Evolutionary conservation across 192 early-diverging fungal species (phyloP).

Genomic region (Polychytrium aggregatum): DNA sequence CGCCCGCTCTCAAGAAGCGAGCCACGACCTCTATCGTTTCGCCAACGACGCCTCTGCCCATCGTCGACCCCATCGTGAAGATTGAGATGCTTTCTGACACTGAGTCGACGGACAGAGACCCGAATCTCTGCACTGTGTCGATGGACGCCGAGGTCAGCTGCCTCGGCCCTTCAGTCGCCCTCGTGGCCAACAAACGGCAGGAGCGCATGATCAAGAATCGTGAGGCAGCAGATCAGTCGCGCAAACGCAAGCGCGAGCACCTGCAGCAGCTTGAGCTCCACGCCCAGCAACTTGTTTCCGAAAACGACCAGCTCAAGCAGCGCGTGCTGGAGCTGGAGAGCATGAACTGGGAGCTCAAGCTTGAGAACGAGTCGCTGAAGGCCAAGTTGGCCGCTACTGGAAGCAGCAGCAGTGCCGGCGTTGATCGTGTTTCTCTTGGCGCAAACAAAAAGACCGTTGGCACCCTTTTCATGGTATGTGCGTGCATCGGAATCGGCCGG

Average conservation of each 20-base stretch:
- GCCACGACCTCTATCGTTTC: no score
- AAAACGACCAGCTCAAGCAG: constrained; percentile 50
- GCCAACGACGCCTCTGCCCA: no score
- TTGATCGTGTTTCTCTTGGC: background rate
- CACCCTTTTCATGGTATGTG: constrained; percentile 47
- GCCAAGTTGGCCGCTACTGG: constrained; percentile 16
- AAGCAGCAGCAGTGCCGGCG: constrained; percentile 1
- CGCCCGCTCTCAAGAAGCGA: no score
- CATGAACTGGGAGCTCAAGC: constrained; percentile 41
- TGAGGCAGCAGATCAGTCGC: constrained; percentile 71
- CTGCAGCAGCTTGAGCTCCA: constrained; percentile 58
- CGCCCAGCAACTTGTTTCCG: constrained; percentile 28
- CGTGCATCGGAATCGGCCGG: no score
- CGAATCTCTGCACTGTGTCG: no score
- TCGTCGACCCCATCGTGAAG: no score
- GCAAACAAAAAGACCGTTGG: constrained; percentile 33
- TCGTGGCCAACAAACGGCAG: constrained; percentile 75
- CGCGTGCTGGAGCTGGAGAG: constrained; percentile 47
- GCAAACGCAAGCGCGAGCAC: constrained; percentile 86
- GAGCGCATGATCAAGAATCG: constrained; percentile 88
- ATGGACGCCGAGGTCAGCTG: no score
- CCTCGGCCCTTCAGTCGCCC: no score
- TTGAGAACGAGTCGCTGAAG: constrained; percentile 27
- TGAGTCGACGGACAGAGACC: no score
- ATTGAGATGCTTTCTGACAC: no score